Conservation (phyloP, 176 grass and related monocot genomes). For the Carex parvula region DNA sequence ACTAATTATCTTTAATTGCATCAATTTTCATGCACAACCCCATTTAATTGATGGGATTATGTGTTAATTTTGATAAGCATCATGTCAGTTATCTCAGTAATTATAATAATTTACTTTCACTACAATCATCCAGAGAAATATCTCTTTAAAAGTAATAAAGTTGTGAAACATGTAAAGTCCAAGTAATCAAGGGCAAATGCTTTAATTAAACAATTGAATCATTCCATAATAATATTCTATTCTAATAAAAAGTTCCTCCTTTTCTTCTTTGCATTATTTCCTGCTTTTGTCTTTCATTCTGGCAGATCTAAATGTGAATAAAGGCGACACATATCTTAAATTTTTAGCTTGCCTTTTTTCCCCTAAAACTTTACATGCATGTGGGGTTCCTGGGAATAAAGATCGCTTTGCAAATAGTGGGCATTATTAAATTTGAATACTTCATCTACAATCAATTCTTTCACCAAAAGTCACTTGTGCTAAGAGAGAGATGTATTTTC, state of each 20-base stretch:
- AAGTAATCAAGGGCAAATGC: not conserved
- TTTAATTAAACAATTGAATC: not conserved
- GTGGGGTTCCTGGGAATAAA: not conserved
- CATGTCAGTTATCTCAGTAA: too few relatives aligned
- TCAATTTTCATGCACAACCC: too few relatives aligned
- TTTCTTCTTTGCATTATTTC: conserved; percentile 7
- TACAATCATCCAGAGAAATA: too few relatives aligned
- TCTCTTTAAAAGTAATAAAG: not conserved
- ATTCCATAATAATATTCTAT: not conserved
- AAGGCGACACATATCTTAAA: conserved; percentile 4
- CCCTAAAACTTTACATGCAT: conserved; percentile 16
- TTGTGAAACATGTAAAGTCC: not conserved
- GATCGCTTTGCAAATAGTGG: not conserved
- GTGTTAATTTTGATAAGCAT: too few relatives aligned
- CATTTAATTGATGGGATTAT: too few relatives aligned
- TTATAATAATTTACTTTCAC: too few relatives aligned
- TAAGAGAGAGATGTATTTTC: not conserved
- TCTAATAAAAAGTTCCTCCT: not conserved
- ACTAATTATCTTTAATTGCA: too few relatives aligned
- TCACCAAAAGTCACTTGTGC: not conserved
- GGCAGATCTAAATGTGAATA: conserved; percentile 1
- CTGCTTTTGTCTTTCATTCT: conserved; percentile 14
- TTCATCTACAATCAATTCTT: not conserved
- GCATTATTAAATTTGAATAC: conserved; percentile 11
- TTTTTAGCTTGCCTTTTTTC: conserved; percentile 9